These are phyloP conservation scores for Salvia splendens DNA, from an alignment of 257 asterid genomes.

Conservation along the genomic window DNA sequence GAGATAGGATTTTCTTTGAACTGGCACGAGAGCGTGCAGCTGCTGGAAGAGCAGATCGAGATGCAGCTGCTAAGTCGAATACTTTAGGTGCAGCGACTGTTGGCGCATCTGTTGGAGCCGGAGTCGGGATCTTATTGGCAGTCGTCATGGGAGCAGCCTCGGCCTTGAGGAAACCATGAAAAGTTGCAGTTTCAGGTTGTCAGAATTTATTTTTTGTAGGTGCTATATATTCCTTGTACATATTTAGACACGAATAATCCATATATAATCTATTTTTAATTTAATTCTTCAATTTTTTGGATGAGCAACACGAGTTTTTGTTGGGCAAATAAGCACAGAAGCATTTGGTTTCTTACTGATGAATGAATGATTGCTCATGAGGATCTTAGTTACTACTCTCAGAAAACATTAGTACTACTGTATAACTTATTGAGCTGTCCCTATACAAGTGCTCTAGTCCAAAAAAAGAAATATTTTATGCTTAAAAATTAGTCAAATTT, in stretches of 20 bases:
- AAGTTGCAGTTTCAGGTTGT: not conserved
- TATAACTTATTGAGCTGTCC: too few species aligned
- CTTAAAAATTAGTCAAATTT: too few species aligned
- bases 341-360: not conserved
- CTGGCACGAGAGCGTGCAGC: constrained; percentile 74
- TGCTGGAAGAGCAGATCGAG: constrained; percentile 50
- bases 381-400: not conserved
- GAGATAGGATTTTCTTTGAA: constrained; percentile 75
- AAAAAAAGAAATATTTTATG: too few species aligned
- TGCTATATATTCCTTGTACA: constrained; percentile 19
- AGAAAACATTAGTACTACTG: too few species aligned
- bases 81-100: constrained; percentile 75
- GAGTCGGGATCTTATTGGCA: constrained; percentile 85
- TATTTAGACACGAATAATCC: constrained; percentile 12
- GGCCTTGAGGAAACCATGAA: constrained; percentile 88
- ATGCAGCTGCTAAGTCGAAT: constrained; percentile 55
- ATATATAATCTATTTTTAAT: constrained; percentile 8
- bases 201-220: constrained; percentile 15
- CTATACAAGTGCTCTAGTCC: too few species aligned
- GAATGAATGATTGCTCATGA: not conserved
- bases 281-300: constrained; percentile 24
- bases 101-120: constrained; percentile 98
- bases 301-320: constrained; percentile 2
- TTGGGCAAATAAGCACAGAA: too few species aligned
- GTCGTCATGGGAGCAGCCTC: constrained; percentile 99